Conservation (phyloP, 177 flowering plant species). For the Vitis hybrid region DNA sequence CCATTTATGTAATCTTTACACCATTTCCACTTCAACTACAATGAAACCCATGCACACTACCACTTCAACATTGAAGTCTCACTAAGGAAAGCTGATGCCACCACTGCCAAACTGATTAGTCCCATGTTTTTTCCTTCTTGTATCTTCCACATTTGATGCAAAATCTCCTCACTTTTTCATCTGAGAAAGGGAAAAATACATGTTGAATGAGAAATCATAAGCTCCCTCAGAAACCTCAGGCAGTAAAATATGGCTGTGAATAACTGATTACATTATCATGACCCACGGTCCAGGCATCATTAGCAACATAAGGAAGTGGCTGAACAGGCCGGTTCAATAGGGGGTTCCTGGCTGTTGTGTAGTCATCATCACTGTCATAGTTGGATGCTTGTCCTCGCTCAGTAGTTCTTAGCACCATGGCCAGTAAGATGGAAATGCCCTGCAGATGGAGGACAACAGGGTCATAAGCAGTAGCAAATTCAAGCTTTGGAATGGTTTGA, state of each 20-base stretch:
- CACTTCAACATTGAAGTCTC: no score
- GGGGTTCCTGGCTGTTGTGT: constrained; percentile 17
- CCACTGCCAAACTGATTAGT: no score
- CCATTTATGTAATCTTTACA: no score
- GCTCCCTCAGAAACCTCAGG: background rate
- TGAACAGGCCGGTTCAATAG: constrained; percentile 10
- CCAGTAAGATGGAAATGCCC: constrained; percentile 27
- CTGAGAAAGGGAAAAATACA: no score
- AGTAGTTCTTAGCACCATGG: constrained; percentile 21
- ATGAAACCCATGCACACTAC: no score
- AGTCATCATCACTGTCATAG: constrained; percentile 27
- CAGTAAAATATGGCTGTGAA: no score
- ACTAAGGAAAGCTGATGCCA: no score
- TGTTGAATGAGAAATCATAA: background rate
- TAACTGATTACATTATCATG: background rate
- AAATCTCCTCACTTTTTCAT: no score
- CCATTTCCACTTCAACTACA: no score
- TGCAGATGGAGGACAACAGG: constrained; percentile 6
- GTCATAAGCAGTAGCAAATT: background rate
- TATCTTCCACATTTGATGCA: no score
- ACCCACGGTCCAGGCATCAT: constrained; percentile 15
- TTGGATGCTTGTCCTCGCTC: constrained; percentile 1
- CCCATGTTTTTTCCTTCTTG: no score
- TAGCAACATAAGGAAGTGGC: constrained; percentile 12
- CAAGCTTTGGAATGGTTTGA: background rate